A percentile compares a stretch with the other conserved stretches of the same genome.
These are phyloP conservation scores for Penicillium glabrum DNA, from an alignment of 2,329 filamentous ascomycete genomes.

Conservation along the genomic window DNA sequence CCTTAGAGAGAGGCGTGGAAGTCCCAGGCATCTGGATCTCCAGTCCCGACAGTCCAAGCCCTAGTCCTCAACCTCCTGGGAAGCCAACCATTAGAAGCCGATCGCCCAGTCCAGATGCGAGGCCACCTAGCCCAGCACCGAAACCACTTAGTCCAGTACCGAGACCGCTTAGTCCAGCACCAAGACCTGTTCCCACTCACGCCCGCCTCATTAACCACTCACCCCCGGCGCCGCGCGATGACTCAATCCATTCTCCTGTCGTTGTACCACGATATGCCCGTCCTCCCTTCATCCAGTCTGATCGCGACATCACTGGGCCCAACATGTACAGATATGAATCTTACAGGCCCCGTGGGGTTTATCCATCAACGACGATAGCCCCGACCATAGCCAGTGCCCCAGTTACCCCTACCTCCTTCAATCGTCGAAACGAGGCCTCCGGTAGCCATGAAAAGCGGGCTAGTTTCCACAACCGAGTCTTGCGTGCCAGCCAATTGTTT, in stretches of 20 bases:
- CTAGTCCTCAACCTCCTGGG: slow-evolving; percentile 19
- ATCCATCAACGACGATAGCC: slow-evolving; percentile 5
- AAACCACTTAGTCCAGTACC: not conserved
- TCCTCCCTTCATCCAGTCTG: not conserved
- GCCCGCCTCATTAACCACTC: not conserved
- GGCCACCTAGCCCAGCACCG: not conserved
- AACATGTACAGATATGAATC: slow-evolving; percentile 8
- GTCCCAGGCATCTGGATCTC: slow-evolving; percentile 84
- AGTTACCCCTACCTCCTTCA: slow-evolving; percentile 4
- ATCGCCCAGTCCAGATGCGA: slow-evolving; percentile 8
- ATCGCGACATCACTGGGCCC: slow-evolving; percentile 5
- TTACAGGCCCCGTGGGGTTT: slow-evolving; percentile 1
- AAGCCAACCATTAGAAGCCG: slow-evolving; percentile 22
- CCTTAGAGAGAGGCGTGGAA: slow-evolving; percentile 78
- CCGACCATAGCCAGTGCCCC: not conserved
- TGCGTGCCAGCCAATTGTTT: slow-evolving; percentile 5
- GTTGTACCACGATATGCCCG: slow-evolving; percentile 3
- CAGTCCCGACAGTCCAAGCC: slow-evolving; percentile 41
- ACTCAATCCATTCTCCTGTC: not conserved
- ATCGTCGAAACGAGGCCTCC: slow-evolving; percentile 5
- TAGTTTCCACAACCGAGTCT: slow-evolving; percentile 16
- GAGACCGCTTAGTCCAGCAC: not conserved
- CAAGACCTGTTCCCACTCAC: not conserved
- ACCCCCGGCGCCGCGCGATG: slow-evolving; percentile 2
- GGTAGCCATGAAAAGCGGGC: slow-evolving; percentile 10